A percentile compares a stretch with the other conserved stretches of the same genome.
Evolutionary conservation across 2,329 filamentous ascomycete species (phyloP).

Genomic region (Phoma sp.): DNA sequence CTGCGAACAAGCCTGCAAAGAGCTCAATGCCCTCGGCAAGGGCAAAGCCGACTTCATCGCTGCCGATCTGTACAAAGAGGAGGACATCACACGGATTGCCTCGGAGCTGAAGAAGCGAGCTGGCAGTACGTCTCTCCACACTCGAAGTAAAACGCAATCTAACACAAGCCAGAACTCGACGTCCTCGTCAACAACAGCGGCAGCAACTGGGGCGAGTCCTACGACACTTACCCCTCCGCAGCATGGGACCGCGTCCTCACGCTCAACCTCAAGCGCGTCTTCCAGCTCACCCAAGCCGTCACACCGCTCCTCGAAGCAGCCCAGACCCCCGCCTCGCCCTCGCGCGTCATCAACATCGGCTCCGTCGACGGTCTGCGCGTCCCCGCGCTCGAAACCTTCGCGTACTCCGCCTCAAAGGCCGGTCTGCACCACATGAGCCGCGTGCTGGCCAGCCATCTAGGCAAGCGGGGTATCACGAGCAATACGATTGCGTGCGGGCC

Average conservation of each 20-base stretch:
- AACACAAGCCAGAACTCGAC: conserved; percentile 56
- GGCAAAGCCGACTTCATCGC: conserved; percentile 67
- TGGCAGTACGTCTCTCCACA: conserved; percentile 38
- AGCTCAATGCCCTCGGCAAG: conserved; percentile 62
- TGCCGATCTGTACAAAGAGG: conserved; percentile 69
- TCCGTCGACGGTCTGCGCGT: conserved; percentile 69
- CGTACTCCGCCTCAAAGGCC: conserved; percentile 69
- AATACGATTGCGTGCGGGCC: conserved; percentile 77
- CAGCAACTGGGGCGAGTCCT: conserved; percentile 68
- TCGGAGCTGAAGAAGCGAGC: conserved; percentile 63
- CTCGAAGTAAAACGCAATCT: background rate
- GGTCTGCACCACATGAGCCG: conserved; percentile 70
- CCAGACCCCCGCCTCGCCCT: conserved; percentile 54
- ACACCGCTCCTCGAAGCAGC: conserved; percentile 68
- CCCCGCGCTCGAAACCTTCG: conserved; percentile 64
- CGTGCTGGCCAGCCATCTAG: conserved; percentile 69
- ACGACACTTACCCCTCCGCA: conserved; percentile 63
- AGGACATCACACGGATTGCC: conserved; percentile 65
- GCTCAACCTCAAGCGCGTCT: conserved; percentile 69
- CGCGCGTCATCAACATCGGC: conserved; percentile 70
- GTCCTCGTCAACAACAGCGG: conserved; percentile 73
- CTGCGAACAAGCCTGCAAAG: conserved; percentile 66
- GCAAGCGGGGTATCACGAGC: conserved; percentile 66
- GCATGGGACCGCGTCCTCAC: conserved; percentile 66
- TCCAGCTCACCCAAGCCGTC: conserved; percentile 69